These are phyloP conservation scores for Dendrobium huoshanense DNA, from an alignment of 106 monocot genomes.

Conservation along the genomic window DNA sequence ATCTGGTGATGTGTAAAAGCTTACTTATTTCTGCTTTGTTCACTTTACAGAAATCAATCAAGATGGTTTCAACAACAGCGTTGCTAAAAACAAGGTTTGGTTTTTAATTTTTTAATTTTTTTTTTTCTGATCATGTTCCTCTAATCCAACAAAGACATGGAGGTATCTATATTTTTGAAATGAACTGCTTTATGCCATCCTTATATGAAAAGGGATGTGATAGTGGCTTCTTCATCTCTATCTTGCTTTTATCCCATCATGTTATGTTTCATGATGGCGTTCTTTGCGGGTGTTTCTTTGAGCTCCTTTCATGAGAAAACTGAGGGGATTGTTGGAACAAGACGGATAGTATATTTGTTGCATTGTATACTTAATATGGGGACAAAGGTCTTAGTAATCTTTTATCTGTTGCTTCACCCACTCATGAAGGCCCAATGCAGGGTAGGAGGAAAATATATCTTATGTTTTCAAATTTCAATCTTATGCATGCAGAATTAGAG, in stretches of 20 bases:
- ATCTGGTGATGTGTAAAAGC: not conserved
- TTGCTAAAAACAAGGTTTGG: slow-evolving; percentile 74
- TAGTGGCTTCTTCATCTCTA: not conserved
- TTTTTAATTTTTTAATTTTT: not conserved
- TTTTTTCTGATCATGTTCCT: not conserved
- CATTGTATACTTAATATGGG: not conserved
- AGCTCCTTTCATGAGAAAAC: not conserved
- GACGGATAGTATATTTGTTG: not conserved
- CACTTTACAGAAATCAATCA: slow-evolving; percentile 69
- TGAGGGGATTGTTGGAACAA: not conserved
- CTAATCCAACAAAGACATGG: not conserved
- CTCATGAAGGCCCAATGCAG: not conserved
- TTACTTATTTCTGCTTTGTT: slow-evolving; percentile 1
- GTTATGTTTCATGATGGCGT: not conserved
- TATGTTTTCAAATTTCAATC: not conserved
- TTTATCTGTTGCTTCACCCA: not conserved
- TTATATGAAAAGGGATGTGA: not conserved
- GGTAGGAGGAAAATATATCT: not conserved
- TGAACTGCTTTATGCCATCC: not conserved
- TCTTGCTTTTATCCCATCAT: not conserved
- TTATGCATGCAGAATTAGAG: not conserved
- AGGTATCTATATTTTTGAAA: not conserved
- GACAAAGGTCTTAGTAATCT: not conserved
- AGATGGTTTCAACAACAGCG: slow-evolving; percentile 94
- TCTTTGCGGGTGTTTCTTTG: not conserved